These are phyloP conservation scores for Termitomyces sp. DNA, from an alignment of 768 basidiomycete species.

Conservation along the genomic window DNA sequence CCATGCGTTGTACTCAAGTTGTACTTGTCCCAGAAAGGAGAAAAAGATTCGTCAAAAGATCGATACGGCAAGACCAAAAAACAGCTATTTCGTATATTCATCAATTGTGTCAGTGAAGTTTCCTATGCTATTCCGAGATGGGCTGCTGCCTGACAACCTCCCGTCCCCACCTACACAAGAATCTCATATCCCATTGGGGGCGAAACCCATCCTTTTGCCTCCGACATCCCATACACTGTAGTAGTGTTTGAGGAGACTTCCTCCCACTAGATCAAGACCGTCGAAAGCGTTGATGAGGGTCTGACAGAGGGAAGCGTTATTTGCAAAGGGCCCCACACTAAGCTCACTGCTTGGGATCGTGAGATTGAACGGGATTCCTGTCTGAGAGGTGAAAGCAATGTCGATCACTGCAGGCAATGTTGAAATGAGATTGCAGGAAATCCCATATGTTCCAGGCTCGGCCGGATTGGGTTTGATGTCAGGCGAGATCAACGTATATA, in stretches of 20 bases:
- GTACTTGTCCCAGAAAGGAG: not conserved
- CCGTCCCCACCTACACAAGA: not conserved
- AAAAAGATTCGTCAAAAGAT: not conserved
- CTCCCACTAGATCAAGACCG: conserved; percentile 50
- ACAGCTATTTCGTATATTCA: not conserved
- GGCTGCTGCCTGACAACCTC: not conserved
- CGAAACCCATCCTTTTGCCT: conserved; percentile 49
- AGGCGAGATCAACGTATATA: conserved; percentile 58
- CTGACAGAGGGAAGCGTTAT: conserved; percentile 48
- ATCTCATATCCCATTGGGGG: conserved; percentile 28
- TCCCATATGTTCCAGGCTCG: conserved; percentile 57
- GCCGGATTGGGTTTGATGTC: conserved; percentile 49
- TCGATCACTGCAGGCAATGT: conserved; percentile 51
- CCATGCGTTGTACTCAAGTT: not conserved
- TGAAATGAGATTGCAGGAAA: conserved; percentile 45
- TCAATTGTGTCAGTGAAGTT: not conserved
- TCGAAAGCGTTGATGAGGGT: conserved; percentile 62
- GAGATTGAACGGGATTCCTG: conserved; percentile 49
- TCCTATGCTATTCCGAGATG: not conserved
- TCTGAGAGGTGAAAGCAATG: conserved; percentile 52
- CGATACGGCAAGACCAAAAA: not conserved
- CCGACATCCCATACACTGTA: conserved; percentile 60
- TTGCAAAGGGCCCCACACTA: conserved; percentile 55
- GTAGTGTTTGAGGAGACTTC: conserved; percentile 57
- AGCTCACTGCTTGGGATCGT: conserved; percentile 59